Evolutionary conservation across 495 filamentous ascomycete species (phyloP).

Genomic region (Trichoderma orchidacearum): DNA sequence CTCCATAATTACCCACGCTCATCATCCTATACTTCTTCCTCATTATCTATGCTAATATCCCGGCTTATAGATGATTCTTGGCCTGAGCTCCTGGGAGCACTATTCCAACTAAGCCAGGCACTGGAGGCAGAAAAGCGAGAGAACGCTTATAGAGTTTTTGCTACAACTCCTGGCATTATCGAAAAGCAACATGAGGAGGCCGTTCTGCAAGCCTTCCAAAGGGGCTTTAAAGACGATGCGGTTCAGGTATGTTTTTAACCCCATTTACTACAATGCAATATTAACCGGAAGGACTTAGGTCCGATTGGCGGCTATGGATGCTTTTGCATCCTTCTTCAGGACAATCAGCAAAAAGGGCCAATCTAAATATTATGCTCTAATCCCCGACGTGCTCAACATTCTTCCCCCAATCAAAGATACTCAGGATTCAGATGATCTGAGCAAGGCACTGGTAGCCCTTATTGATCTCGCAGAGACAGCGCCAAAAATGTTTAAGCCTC

Average conservation of each 20-base stretch:
- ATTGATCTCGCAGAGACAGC: conserved; percentile 88
- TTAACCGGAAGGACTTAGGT: conserved; percentile 34
- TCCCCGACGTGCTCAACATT: conserved; percentile 83
- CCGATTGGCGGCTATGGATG: conserved; percentile 87
- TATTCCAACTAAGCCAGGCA: conserved; percentile 82
- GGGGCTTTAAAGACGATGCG: conserved; percentile 82
- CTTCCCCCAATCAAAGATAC: conserved; percentile 84
- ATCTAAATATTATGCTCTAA: conserved; percentile 69
- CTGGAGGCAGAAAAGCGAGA: conserved; percentile 70
- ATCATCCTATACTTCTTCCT: conserved; percentile 5
- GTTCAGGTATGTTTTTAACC: conserved; percentile 44
- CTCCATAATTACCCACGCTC: not conserved
- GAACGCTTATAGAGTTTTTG: conserved; percentile 84
- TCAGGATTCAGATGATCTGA: conserved; percentile 76
- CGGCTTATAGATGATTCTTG: conserved; percentile 55
- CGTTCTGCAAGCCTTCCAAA: conserved; percentile 71
- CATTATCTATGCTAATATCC: conserved; percentile 3
- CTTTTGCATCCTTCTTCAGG: conserved; percentile 90
- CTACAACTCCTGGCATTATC: conserved; percentile 90
- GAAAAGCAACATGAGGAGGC: conserved; percentile 86
- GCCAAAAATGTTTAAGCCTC: conserved; percentile 88
- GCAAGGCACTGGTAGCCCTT: conserved; percentile 73
- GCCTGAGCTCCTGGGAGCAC: conserved; percentile 74
- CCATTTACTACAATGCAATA: not conserved
- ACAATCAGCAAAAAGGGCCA: conserved; percentile 77